These are phyloP conservation scores for Ensete ventricosum DNA, from an alignment of 176 grass and related monocot species.

Conservation along the genomic window DNA sequence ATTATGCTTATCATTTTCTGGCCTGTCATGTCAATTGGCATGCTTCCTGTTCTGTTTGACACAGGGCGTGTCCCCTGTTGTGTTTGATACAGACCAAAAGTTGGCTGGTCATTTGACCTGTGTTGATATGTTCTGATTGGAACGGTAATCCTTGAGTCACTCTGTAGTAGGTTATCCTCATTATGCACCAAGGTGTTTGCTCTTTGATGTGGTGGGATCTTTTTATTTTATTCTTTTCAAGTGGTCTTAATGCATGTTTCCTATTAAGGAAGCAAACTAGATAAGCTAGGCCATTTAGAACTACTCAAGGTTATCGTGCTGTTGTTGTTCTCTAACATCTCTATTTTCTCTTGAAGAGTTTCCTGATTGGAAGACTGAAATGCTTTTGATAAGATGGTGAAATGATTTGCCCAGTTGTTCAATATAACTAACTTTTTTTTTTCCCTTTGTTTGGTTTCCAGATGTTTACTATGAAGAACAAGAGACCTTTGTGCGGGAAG, in stretches of 20 bases:
- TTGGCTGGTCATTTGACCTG: too few relatives aligned
- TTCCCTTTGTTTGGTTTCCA: constrained; percentile 32
- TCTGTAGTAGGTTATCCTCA: not conserved
- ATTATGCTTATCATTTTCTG: not conserved
- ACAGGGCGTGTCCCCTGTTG: not conserved
- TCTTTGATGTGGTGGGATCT: not conserved
- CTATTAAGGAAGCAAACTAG: not conserved
- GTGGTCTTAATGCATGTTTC: not conserved
- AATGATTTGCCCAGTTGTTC: not conserved
- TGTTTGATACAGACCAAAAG: too few relatives aligned
- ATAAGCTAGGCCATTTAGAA: not conserved
- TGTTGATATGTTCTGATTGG: not conserved
- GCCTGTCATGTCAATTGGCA: not conserved
- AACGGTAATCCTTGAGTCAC: not conserved
- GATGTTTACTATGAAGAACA: constrained; percentile 93
- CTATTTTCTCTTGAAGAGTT: not conserved
- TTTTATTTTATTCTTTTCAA: not conserved
- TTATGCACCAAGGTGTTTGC: not conserved
- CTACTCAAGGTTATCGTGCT: not conserved
- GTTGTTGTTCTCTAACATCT: not conserved
- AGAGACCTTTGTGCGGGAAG: constrained; percentile 74
- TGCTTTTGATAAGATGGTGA: not conserved
- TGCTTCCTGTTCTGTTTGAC: not conserved
- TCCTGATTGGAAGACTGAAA: not conserved
- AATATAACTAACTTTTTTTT: constrained; percentile 7